Base-by-base conservation (phyloP, 345 rosid species). In the Lepidium aucheri region DNA sequence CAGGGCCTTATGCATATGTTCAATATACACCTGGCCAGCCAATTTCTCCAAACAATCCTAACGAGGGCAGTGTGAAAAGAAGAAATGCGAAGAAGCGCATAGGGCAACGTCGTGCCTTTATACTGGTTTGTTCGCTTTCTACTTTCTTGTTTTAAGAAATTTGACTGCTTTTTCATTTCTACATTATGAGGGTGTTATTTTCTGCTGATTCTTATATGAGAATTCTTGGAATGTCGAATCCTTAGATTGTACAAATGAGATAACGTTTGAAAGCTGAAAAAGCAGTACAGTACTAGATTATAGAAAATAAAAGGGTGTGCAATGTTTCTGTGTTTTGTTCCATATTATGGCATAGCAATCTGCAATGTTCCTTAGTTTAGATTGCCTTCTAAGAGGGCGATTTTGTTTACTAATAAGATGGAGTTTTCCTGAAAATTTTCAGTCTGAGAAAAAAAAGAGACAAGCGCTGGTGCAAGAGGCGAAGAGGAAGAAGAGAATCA, bases 371-470 rank as follows among this genome's bases (percentile, higher is more conserved):
- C n/a, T 9, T 13, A 20, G 8, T 43, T 9, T 22, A 12, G 14
- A 26, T 45, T 44, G 1, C 57, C 15, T 57, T 58, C 9, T 18
- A 16, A 3, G 41, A 12, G 41, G 47, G 33, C 13, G 3, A n/a
- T 58, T 35, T 40, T 0, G 24, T 32, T 30, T 32, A 10, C 61
- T 63, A 4, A 55, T 38, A 39, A 65, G 45, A 15, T 34, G 34
- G 9, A 3, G 4, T 56, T 8, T 2, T 38, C 14, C 3, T 71
- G 62, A 13, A 38, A 71, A 41, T 13, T 44, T 60, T 49, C 30
- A 94, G 99, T 63, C 88, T n/a, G 99, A 90, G 83, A 83, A 83
- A 42, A 94, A 94, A 91, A 90, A 88, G 80, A 83, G 97, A 72
- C 88, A 85, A 78, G 95, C 82, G 49, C 81, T 74, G 70, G 33